A percentile compares a stretch with the other conserved stretches of the same genome.
phyloP scores from a whole-genome alignment of 768 basidiomycete genomes.

The Mycena chlorophos region DNA sequence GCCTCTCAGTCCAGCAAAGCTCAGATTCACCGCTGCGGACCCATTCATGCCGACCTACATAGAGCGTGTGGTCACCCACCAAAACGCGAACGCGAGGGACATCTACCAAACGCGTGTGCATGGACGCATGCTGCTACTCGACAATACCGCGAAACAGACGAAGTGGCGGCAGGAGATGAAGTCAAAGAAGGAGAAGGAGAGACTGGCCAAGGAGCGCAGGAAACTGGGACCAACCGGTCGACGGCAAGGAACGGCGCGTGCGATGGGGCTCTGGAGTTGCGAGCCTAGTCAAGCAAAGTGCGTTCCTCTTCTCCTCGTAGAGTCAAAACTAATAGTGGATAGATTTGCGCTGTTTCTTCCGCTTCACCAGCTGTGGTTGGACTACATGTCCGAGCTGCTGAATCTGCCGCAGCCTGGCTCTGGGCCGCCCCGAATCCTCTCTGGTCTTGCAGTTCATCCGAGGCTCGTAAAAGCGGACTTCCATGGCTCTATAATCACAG shows the following conservation, averaged over 20 bases:
- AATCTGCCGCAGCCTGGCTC: conserved; percentile 44
- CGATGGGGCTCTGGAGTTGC: conserved; percentile 66
- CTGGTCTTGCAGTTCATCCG: conserved; percentile 63
- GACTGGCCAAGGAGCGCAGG: conserved; percentile 46
- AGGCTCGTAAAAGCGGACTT: conserved; percentile 91
- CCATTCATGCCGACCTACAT: conserved; percentile 70
- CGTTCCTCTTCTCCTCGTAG: conserved; percentile 12
- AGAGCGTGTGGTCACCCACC: conserved; percentile 51
- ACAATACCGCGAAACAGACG: conserved; percentile 66
- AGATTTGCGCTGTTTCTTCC: conserved; percentile 77
- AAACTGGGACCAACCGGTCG: conserved; percentile 50
- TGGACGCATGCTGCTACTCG: conserved; percentile 64
- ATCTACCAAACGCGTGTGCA: conserved; percentile 69
- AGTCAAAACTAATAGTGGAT: conserved; percentile 1
- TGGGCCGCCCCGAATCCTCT: conserved; percentile 26
- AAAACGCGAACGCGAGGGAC: conserved; percentile 53
- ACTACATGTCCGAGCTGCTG: no score
- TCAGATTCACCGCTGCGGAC: conserved; percentile 38
- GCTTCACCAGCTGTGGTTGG: conserved; percentile 67
- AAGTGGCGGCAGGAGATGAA: conserved; percentile 50
- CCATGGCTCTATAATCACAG: conserved; percentile 76
- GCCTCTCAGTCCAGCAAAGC: conserved; percentile 14
- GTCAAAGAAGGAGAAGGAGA: conserved; percentile 47
- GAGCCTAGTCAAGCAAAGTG: conserved; percentile 61
- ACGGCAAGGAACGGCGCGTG: conserved; percentile 44